phyloP scores from a whole-genome alignment of 192 early-diverging fungal genomes.

The Backusella morwellensis region DNA sequence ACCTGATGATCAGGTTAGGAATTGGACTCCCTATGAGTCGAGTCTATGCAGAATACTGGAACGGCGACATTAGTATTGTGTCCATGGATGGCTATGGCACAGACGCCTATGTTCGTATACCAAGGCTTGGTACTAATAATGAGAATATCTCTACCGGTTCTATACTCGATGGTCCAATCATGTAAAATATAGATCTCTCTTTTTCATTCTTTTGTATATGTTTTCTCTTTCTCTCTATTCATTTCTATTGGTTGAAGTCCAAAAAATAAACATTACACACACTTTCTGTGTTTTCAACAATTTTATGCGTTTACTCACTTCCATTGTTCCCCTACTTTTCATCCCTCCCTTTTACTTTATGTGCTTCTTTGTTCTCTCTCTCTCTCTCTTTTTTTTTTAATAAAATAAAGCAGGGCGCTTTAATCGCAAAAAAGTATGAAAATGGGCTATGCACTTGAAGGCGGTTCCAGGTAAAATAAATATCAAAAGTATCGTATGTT shows the following conservation, averaged over 20 bases:
- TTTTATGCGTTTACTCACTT: background rate
- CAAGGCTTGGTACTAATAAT: conserved; percentile 63
- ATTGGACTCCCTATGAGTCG: conserved; percentile 92
- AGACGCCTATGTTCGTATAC: conserved; percentile 89
- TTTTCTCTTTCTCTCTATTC: background rate
- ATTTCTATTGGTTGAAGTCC: background rate
- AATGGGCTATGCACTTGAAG: background rate
- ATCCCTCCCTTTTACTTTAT: background rate
- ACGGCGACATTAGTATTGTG: conserved; percentile 77
- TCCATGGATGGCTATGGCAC: conserved; percentile 88
- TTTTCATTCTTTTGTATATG: background rate
- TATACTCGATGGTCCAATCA: background rate
- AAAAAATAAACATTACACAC: background rate
- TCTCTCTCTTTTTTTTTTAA: background rate
- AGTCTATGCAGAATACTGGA: conserved; percentile 97
- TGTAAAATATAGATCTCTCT: background rate
- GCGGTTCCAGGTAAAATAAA: background rate
- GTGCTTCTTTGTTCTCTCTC: background rate
- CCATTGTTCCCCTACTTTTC: background rate
- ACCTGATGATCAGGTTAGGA: conserved; percentile 45
- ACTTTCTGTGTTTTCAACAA: background rate
- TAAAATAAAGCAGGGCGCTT: background rate
- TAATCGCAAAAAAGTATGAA: background rate
- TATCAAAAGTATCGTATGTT: background rate
- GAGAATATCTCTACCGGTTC: conserved; percentile 44